These are phyloP conservation scores for Knoxdaviesia capensis DNA, from an alignment of 2,329 filamentous ascomycete genomes.

Conservation along the genomic window DNA sequence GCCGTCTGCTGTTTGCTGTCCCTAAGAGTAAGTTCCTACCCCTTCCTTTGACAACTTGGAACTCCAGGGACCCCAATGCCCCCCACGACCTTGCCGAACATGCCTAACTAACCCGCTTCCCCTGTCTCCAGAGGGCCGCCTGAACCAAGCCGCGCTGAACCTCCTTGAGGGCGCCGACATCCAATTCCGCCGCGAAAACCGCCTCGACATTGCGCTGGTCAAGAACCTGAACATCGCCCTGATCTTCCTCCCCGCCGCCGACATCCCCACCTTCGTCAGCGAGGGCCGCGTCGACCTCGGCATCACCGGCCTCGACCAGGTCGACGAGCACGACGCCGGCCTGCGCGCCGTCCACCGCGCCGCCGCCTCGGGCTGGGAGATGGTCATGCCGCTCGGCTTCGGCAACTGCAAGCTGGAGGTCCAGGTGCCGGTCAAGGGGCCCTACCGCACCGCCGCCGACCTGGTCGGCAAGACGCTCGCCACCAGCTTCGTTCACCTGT, in stretches of 20 bases:
- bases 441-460: conserved; percentile 47
- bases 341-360: conserved; percentile 27
- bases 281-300: conserved; percentile 86
- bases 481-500: conserved; percentile 80
- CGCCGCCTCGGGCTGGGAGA: conserved; percentile 48
- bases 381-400: conserved; percentile 79
- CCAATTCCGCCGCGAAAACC: conserved; percentile 85
- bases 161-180: conserved; percentile 87
- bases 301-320: conserved; percentile 86
- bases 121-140: conserved; percentile 54
- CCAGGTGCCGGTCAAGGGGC: conserved; percentile 80
- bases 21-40: conserved; percentile 62
- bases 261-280: conserved; percentile 94
- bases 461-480: conserved; percentile 84
- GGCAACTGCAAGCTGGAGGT: conserved; percentile 85
- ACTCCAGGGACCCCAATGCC: background rate
- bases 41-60: background rate
- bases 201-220: conserved; percentile 91
- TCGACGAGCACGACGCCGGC: conserved; percentile 67
- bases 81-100: background rate
- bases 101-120: conserved; percentile 6
- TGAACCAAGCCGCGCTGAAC: conserved; percentile 74
- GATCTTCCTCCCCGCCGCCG: conserved; percentile 88
- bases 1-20: conserved; percentile 87
- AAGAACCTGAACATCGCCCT: conserved; percentile 93